Evolutionary conservation across 345 rosid species (phyloP).

Genomic region (Reutealis trisperma): DNA sequence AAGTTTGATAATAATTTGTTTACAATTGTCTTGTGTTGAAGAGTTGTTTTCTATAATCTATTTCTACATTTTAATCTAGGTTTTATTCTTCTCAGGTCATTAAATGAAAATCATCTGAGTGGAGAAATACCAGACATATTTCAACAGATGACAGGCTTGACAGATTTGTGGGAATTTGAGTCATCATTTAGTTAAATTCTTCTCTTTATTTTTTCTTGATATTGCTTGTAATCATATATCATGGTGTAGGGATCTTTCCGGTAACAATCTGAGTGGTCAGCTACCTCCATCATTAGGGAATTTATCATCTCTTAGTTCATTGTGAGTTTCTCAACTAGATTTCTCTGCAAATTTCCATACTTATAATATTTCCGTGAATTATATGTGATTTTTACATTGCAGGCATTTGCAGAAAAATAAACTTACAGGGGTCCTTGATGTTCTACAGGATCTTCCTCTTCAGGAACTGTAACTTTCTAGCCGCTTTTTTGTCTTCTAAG

Average conservation of each 20-base stretch:
- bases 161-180: constrained; percentile 51
- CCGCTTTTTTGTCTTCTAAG: neutral
- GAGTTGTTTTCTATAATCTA: constrained; percentile 1
- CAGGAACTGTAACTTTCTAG: constrained; percentile 56
- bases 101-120: constrained; percentile 60
- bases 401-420: constrained; percentile 85
- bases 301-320: constrained; percentile 58
- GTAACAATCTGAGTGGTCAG: constrained; percentile 64
- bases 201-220: constrained; percentile 6
- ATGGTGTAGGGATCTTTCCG: constrained; percentile 70
- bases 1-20: constrained; percentile 33
- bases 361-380: neutral
- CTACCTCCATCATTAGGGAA: constrained; percentile 78
- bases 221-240: constrained; percentile 25
- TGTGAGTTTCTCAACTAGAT: constrained; percentile 50
- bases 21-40: neutral
- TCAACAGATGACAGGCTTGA: constrained; percentile 53
- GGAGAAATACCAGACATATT: constrained; percentile 80
- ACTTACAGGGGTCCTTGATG: constrained; percentile 71
- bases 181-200: neutral
- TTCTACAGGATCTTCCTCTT: constrained; percentile 72
- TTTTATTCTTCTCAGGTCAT: constrained; percentile 48
- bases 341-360: neutral
- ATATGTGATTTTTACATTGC: constrained; percentile 22
- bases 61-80: constrained; percentile 10